Percentiles rank a stretch among this genome's conserved stretches.
Conservation (phyloP, 2,329 filamentous ascomycete species). For the Pestalotiopsis sp. region DNA sequence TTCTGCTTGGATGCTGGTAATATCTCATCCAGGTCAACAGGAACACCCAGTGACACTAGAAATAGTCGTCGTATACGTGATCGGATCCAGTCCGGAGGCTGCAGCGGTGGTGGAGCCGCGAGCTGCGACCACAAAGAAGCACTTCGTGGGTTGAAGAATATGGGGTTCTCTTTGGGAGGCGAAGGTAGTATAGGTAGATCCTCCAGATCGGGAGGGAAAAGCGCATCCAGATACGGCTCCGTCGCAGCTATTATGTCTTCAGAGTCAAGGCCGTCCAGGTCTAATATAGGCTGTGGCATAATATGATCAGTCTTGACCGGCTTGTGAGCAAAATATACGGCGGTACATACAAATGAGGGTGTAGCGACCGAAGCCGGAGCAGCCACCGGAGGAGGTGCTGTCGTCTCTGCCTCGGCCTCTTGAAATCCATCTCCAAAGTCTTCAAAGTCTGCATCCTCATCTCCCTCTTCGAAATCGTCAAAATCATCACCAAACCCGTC, state of each 20-base stretch:
- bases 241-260: constrained; percentile 64
- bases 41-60: constrained; percentile 92
- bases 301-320: constrained; percentile 31
- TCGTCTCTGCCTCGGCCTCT: constrained; percentile 46
- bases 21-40: constrained; percentile 96
- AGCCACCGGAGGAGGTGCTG: constrained; percentile 32
- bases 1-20: constrained; percentile 97
- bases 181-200: constrained; percentile 54
- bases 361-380: constrained; percentile 38
- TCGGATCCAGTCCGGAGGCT: constrained; percentile 97
- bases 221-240: constrained; percentile 67
- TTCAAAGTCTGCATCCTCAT: constrained; percentile 59
- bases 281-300: constrained; percentile 61
- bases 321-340: constrained; percentile 30
- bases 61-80: constrained; percentile 94
- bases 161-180: constrained; percentile 58
- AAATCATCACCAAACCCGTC: constrained; percentile 45
- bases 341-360: constrained; percentile 49
- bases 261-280: constrained; percentile 64
- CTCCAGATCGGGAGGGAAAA: constrained; percentile 64
- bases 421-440: constrained; percentile 78
- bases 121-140: constrained; percentile 96
- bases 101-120: constrained; percentile 89
- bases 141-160: constrained; percentile 84
- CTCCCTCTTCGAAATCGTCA: constrained; percentile 66